Conservation (phyloP, 139 green algal genomes). For the Eudorina sp. region DNA sequence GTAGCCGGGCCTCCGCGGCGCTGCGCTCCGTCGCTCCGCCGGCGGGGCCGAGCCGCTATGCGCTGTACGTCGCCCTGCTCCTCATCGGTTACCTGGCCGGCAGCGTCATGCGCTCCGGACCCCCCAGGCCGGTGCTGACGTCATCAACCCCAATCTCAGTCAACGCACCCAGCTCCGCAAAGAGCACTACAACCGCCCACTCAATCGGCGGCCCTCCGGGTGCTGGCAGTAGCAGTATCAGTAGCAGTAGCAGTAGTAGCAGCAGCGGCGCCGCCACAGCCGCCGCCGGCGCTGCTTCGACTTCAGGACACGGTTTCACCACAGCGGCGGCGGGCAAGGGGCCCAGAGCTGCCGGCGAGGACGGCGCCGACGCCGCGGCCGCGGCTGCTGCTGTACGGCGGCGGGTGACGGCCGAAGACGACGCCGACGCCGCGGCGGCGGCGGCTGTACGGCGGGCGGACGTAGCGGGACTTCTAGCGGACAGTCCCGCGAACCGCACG, state of each 20-base stretch:
- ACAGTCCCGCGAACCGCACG: slow-evolving; percentile 16
- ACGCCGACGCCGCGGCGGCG: background rate
- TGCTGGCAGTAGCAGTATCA: too few species aligned
- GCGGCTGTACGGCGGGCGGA: background rate
- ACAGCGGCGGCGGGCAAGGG: too few species aligned
- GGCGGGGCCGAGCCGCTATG: background rate
- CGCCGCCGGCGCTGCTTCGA: too few species aligned
- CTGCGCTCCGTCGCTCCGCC: background rate
- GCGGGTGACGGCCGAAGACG: background rate
- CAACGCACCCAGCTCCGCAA: too few species aligned
- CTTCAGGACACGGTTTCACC: too few species aligned
- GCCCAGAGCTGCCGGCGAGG: background rate
- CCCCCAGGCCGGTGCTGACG: too few species aligned
- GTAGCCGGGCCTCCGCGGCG: background rate
- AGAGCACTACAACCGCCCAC: too few species aligned
- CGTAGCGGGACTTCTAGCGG: background rate
- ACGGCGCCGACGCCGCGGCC: background rate
- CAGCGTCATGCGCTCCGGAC: background rate
- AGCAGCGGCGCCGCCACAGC: too few species aligned
- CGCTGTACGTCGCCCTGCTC: background rate
- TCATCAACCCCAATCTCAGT: too few species aligned
- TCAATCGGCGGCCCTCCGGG: too few species aligned
- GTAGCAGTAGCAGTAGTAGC: too few species aligned
- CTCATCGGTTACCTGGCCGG: slow-evolving; percentile 15
- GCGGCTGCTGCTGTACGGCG: background rate